A percentile compares a stretch with the other conserved stretches of the same genome.
Evolutionary conservation across 2,329 filamentous ascomycete species (phyloP).

Genomic region (Trichophyton benhamiae): DNA sequence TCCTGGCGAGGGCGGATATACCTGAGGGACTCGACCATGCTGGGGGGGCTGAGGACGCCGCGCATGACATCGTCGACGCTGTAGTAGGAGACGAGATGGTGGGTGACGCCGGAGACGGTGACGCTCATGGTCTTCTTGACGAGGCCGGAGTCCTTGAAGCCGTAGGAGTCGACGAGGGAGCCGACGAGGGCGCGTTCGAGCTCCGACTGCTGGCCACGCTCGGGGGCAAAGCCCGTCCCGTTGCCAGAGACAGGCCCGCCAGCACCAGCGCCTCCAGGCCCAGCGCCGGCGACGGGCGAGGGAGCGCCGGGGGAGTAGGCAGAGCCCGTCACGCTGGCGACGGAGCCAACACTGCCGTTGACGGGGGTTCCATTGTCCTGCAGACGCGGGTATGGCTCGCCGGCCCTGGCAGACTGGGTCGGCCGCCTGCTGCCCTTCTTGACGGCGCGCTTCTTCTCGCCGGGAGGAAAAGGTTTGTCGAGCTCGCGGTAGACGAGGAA

Average conservation of each 20-base stretch:
- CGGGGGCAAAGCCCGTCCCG: conserved; percentile 13
- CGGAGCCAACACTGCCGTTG: conserved; percentile 17
- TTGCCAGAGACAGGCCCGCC: too few species aligned
- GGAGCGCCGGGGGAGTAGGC: conserved; percentile 31
- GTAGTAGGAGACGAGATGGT: conserved; percentile 86
- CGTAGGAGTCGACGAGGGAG: conserved; percentile 78
- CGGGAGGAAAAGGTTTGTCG: conserved; percentile 62
- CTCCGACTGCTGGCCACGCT: conserved; percentile 33
- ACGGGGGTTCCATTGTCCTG: conserved; percentile 19
- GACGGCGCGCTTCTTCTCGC: conserved; percentile 73
- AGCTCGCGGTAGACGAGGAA: conserved; percentile 79
- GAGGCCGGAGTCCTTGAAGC: conserved; percentile 68
- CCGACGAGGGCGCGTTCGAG: conserved; percentile 55
- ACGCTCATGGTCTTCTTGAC: conserved; percentile 92
- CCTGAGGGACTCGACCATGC: conserved; percentile 40
- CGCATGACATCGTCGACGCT: conserved; percentile 63
- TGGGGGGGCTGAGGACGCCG: conserved; percentile 47
- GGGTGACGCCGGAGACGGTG: conserved; percentile 57
- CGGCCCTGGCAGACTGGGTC: conserved; percentile 31
- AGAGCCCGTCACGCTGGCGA: conserved; percentile 5
- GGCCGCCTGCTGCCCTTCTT: conserved; percentile 50
- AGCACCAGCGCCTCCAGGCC: conserved; percentile 14
- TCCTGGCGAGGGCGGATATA: conserved; percentile 45
- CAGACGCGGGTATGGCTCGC: conserved; percentile 41
- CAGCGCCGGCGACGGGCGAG: conserved; percentile 7